Evolutionary conservation across 805 yeast genomes (phyloP).

Genomic region (Suhomyces vadensis): DNA sequence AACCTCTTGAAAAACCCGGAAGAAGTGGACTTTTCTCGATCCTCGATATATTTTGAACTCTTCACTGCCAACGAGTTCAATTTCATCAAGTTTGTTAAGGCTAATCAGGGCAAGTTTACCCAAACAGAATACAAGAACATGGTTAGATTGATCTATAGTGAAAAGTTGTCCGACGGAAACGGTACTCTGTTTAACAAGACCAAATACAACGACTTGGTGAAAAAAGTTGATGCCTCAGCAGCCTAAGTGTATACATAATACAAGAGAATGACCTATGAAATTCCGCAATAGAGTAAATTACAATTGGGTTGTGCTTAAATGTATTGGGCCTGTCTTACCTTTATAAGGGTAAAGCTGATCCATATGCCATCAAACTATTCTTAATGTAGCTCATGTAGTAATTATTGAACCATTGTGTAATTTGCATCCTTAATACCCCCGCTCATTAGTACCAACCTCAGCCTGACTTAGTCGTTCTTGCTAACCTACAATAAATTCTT

Average conservation of each 20-base stretch:
- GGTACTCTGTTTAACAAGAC: constrained; percentile 40
- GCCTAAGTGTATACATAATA: neutral
- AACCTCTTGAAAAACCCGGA: constrained; percentile 54
- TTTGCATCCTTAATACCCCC: too few relatives aligned
- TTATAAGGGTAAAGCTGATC: too few relatives aligned
- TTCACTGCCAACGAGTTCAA: constrained; percentile 51
- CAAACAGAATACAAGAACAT: constrained; percentile 51
- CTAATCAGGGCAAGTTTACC: constrained; percentile 36
- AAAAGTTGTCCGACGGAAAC: constrained; percentile 39
- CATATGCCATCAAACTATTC: too few relatives aligned
- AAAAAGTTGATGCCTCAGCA: constrained; percentile 19
- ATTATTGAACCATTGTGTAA: too few relatives aligned
- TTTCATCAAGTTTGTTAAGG: constrained; percentile 41
- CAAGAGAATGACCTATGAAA: too few relatives aligned
- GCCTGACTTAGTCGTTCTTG: too few relatives aligned
- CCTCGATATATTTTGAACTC: constrained; percentile 57
- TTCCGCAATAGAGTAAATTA: too few relatives aligned
- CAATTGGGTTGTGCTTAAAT: too few relatives aligned
- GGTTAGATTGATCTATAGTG: constrained; percentile 53
- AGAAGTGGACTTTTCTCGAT: constrained; percentile 52
- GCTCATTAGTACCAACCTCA: too few relatives aligned
- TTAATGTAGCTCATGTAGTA: too few relatives aligned
- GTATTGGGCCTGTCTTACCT: too few relatives aligned
- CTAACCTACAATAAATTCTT: too few relatives aligned
- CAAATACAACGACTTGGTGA: constrained; percentile 39